Percentiles rank a stretch among this genome's conserved stretches.
These are phyloP conservation scores for Taphrina sp. DNA, from an alignment of 1,139 yeast genomes.

Conservation along the genomic window DNA sequence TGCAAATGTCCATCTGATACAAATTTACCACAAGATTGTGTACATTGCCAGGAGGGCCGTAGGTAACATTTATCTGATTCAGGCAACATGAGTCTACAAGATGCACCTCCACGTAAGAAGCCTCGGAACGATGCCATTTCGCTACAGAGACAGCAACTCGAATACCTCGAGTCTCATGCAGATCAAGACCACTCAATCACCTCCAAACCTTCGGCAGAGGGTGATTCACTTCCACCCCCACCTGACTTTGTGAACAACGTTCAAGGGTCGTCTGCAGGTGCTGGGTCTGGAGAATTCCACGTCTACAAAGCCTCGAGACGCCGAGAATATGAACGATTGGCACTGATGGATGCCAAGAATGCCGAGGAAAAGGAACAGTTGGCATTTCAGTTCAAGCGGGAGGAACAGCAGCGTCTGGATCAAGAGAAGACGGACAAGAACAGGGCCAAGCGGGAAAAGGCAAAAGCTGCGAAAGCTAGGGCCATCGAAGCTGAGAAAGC, in stretches of 20 bases:
- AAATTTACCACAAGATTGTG: too few relatives aligned
- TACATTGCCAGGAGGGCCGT: too few relatives aligned
- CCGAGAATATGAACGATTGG: slow-evolving; percentile 42
- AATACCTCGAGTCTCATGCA: slow-evolving; percentile 11
- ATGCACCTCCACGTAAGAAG: slow-evolving; percentile 20
- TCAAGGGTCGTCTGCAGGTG: slow-evolving; percentile 46
- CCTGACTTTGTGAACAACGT: slow-evolving; percentile 39
- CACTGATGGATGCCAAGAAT: slow-evolving; percentile 41
- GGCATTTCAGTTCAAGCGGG: slow-evolving; percentile 41
- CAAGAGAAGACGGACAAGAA: slow-evolving; percentile 42
- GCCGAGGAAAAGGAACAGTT: slow-evolving; percentile 37
- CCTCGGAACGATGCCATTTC: slow-evolving; percentile 13
- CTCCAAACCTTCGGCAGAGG: not conserved
- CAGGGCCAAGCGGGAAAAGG: slow-evolving; percentile 38
- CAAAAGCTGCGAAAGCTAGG: slow-evolving; percentile 6
- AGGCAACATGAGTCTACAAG: not conserved
- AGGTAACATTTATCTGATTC: too few relatives aligned
- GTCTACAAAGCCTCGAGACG: slow-evolving; percentile 45
- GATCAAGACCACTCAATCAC: slow-evolving; percentile 6
- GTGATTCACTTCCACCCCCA: slow-evolving; percentile 35
- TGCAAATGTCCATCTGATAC: too few relatives aligned
- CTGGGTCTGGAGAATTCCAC: slow-evolving; percentile 48
- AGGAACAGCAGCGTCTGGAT: slow-evolving; percentile 37
- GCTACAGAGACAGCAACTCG: slow-evolving; percentile 12
- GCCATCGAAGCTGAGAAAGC: slow-evolving; percentile 11